Base-by-base conservation (phyloP, 78 protist species). In the Polysphondylium violaceum region DNA sequence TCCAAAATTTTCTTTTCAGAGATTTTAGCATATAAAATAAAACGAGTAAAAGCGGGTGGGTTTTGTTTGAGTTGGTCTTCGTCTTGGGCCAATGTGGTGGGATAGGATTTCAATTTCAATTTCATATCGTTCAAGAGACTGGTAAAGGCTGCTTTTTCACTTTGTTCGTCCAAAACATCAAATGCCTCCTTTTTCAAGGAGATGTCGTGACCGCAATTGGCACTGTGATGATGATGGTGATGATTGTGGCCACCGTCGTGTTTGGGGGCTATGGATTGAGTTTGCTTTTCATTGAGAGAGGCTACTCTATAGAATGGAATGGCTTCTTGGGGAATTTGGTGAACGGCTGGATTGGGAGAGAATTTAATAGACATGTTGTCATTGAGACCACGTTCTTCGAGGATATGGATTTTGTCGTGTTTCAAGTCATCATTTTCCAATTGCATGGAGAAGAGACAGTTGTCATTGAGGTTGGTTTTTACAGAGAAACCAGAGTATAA, bases 331-430 rank as follows among this genome's bases (percentile, higher is more conserved):
- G 89, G 89, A 1, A 81, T 21, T 40, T 56, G 19, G 1, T 50
- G 14, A 14, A 31, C 17, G 2, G 69, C 17, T 59, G 71, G 87
- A 47, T 31, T 61, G 19, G 76, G 33, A 0, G 40, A 12, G 14
- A 58, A 25, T 19, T 8, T 11, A 9, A 44, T 31, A 19, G 29
- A 29, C 17, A 33, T 2, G 16, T 40, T 29, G 43, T n/a, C 59
- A 43, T 44, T 43, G 25, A 68, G 19, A 40, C 91, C 91, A 33
- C 79, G 71, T 36, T 69, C 79, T 33, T 73, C 79, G 50, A 83
- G 75, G 55, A 83, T 43, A 63, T 83, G 91, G 38, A 83, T 19
- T 51, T 83, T 83, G 27, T 83, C 79, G 44, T 83, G 91, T 21
- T 53, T 27, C 11, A 78, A 27, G 7, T 36, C 51, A 19, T 55